Evolutionary conservation across 129 eudicot genomes (phyloP).

Genomic region (Chrysanthemum lavandulifolium): DNA sequence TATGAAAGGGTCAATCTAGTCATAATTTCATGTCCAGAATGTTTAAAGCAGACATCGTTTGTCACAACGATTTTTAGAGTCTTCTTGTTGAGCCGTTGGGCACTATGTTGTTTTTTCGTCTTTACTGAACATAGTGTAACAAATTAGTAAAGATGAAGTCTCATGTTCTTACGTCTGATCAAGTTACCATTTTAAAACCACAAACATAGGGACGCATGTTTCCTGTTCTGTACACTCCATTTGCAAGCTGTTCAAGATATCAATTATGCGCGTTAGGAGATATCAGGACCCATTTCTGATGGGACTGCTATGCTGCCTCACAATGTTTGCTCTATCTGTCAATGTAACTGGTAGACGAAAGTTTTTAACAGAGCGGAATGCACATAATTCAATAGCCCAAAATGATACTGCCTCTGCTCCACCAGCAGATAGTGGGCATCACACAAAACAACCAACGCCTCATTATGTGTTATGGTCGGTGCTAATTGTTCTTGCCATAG

Average conservation of each 20-base stretch:
- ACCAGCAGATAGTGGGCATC: background rate
- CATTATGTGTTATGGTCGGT: slow-evolving; percentile 12
- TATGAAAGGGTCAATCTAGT: slow-evolving; percentile 16
- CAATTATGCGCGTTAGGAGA: slow-evolving; percentile 4
- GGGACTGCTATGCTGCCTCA: slow-evolving; percentile 23
- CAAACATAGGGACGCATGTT: background rate
- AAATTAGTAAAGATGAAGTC: slow-evolving; percentile 21
- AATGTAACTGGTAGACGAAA: slow-evolving; percentile 28
- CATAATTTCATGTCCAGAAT: background rate
- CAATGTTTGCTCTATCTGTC: slow-evolving; percentile 24
- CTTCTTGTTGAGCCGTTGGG: slow-evolving; percentile 30
- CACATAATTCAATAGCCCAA: slow-evolving; percentile 1
- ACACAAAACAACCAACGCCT: background rate
- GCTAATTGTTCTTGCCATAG: slow-evolving; percentile 30
- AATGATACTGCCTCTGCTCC: slow-evolving; percentile 18
- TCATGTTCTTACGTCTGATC: background rate
- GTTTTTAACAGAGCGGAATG: slow-evolving; percentile 5
- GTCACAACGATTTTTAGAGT: slow-evolving; percentile 15
- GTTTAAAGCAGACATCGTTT: slow-evolving; percentile 14
- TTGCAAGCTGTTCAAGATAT: slow-evolving; percentile 3
- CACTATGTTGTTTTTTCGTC: slow-evolving; percentile 28
- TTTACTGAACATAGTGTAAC: slow-evolving; percentile 13
- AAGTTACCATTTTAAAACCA: background rate
- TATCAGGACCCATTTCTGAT: background rate
- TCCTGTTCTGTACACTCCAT: background rate